These are phyloP conservation scores for Ophiostoma pallidulum DNA, from an alignment of 2,329 filamentous ascomycete species.

Conservation along the genomic window DNA sequence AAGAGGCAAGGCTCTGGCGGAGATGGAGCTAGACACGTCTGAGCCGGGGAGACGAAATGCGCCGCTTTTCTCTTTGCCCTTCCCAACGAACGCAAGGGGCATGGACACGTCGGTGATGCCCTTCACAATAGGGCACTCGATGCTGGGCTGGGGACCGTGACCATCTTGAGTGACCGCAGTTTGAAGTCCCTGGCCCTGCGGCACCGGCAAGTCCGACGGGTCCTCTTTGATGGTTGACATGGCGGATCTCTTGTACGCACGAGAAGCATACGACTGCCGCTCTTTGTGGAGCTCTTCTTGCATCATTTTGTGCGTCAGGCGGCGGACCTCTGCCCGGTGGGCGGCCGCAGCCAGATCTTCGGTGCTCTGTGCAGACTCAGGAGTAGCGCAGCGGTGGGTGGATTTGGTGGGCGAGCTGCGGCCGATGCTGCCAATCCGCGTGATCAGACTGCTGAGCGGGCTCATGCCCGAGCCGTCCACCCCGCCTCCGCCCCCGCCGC, in stretches of 20 bases:
- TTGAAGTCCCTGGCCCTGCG: background rate
- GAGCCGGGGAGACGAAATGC: background rate
- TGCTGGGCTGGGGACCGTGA: background rate
- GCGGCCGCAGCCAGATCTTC: constrained; percentile 39
- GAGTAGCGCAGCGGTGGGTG: constrained; percentile 30
- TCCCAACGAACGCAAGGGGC: background rate
- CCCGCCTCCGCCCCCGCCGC: background rate
- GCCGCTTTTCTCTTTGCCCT: background rate
- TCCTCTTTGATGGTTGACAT: constrained; percentile 18
- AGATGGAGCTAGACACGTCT: background rate
- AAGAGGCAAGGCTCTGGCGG: background rate
- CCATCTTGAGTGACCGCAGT: background rate
- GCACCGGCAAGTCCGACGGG: constrained; percentile 3
- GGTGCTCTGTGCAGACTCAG: constrained; percentile 34
- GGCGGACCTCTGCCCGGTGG: constrained; percentile 45
- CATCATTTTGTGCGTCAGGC: constrained; percentile 47
- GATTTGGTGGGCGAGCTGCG: constrained; percentile 38
- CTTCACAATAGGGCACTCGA: background rate
- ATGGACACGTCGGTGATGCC: background rate
- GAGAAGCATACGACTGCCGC: constrained; percentile 16
- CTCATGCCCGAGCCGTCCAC: constrained; percentile 16
- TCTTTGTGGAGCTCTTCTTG: constrained; percentile 46
- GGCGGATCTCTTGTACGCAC: constrained; percentile 7
- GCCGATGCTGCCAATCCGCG: constrained; percentile 35
- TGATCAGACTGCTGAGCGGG: constrained; percentile 35